Evolutionary conservation across 2,329 filamentous ascomycete species (phyloP), one percentile per base, ranked within the genome.

Genomic region (Xylaria sp.): DNA sequence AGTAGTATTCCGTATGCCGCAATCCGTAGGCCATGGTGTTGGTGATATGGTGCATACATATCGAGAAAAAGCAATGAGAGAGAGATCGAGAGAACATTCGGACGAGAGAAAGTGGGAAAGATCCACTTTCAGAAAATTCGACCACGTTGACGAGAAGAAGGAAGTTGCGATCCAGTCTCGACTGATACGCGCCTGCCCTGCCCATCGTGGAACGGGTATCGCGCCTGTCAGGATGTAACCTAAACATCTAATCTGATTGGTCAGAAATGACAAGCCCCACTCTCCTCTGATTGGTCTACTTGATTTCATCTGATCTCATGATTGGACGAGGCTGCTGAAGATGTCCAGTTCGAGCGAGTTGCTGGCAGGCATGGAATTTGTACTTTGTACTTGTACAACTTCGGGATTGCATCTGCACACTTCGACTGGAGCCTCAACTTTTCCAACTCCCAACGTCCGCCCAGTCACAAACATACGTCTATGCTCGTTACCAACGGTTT

Each of bases 351-450:
- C 23, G 23, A 30, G 23, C 23, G 23, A 30, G 37, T 13, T 9
- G 8, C 37, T 42, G 60, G 47, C 52, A 55, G 59, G 47, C 52
- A 55, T 54, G 44, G 44, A 44, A 23, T n/a, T 44, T 58, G 55
- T 55, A 59, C 46, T 53, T 50, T 44, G 55, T 48, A 37, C 37
- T 49, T 44, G 19, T 9, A n/a, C 42, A 46, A 10, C 5, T 42
- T 13, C 11, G 3, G 16, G 16, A 42, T 42, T 42, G 11, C 37
- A 42, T 42, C 37, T 42, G 37, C 37, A 42, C 37, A 13, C 23
- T 42, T 42, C 37, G 37, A 42, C 11, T 30, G 23, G 23, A 30
- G 11, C 46, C 46, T 56, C 34, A 44, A 50, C 46, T 50, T 42
- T 50, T 50, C 46, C 44, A 30, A 30, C 23, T 39, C 16, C 48